These are phyloP conservation scores for Ilyonectria sp. DNA, from an alignment of 2,329 filamentous ascomycete genomes.

Conservation along the genomic window DNA sequence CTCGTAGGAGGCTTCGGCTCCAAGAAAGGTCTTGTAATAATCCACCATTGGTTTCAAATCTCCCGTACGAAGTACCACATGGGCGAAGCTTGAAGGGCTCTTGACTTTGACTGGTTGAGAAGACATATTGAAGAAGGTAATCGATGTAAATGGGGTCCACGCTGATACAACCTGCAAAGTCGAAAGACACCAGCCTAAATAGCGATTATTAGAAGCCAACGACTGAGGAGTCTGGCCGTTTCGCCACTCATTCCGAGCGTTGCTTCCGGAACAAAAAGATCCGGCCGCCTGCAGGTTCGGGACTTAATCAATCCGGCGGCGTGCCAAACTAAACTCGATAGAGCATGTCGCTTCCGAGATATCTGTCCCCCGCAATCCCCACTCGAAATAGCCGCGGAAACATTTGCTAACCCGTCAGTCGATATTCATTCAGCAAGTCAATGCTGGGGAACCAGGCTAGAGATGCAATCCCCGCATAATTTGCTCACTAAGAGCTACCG, in stretches of 20 bases:
- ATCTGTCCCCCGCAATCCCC: background rate
- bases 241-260: no score
- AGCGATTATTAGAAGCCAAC: no score
- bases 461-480: no score
- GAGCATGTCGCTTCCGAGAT: background rate
- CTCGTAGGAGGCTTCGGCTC: background rate
- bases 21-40: conserved; percentile 2
- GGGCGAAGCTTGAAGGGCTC: background rate
- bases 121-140: background rate
- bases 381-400: background rate
- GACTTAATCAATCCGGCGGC: background rate
- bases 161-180: no score
- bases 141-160: no score
- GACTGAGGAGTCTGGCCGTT: background rate
- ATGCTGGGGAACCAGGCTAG: no score
- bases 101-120: background rate
- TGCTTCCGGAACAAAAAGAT: background rate
- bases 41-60: conserved; percentile 1
- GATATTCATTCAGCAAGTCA: no score
- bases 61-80: conserved; percentile 5
- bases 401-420: background rate
- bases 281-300: background rate
- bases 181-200: no score
- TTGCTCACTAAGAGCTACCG: no score
- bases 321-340: background rate